Percentiles rank a stretch among this genome's conserved stretches.
These are phyloP conservation scores for Sphaerostilbella broomeana DNA, from an alignment of 2,329 filamentous ascomycete species.

Conservation along the genomic window DNA sequence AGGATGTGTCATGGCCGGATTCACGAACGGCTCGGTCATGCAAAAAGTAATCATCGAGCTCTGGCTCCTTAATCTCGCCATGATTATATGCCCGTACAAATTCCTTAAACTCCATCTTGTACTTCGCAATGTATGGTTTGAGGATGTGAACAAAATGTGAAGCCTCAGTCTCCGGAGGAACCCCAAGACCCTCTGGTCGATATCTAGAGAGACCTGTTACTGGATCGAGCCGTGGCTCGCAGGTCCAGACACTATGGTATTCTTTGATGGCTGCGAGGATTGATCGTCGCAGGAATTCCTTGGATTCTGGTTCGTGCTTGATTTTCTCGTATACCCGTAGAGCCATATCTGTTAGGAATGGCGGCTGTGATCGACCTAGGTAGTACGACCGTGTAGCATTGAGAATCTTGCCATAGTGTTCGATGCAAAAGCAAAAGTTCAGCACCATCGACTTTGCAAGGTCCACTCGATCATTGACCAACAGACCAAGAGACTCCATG, in stretches of 20 bases:
- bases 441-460: conserved; percentile 89
- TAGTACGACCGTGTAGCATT: conserved; percentile 98
- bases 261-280: conserved; percentile 94
- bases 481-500: conserved; percentile 88
- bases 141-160: conserved; percentile 81
- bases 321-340: conserved; percentile 90
- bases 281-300: conserved; percentile 73
- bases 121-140: conserved; percentile 74
- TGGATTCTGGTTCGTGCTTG: conserved; percentile 71
- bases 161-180: conserved; percentile 87
- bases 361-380: conserved; percentile 85
- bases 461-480: conserved; percentile 78
- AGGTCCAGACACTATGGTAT: conserved; percentile 84
- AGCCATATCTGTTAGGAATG: conserved; percentile 96
- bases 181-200: conserved; percentile 72
- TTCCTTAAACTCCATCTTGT: conserved; percentile 72
- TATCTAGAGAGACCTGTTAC: conserved; percentile 78
- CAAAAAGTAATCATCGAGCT: conserved; percentile 90
- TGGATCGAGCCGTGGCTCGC: conserved; percentile 68
- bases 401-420: conserved; percentile 96
- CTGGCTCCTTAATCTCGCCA: conserved; percentile 68
- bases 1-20: conserved; percentile 93
- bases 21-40: conserved; percentile 94
- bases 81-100: conserved; percentile 88
- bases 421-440: conserved; percentile 97